A percentile compares a stretch with the other conserved stretches of the same genome.
phyloP scores from a whole-genome alignment of 495 filamentous ascomycete genomes.

The Daldinia concentrica region DNA sequence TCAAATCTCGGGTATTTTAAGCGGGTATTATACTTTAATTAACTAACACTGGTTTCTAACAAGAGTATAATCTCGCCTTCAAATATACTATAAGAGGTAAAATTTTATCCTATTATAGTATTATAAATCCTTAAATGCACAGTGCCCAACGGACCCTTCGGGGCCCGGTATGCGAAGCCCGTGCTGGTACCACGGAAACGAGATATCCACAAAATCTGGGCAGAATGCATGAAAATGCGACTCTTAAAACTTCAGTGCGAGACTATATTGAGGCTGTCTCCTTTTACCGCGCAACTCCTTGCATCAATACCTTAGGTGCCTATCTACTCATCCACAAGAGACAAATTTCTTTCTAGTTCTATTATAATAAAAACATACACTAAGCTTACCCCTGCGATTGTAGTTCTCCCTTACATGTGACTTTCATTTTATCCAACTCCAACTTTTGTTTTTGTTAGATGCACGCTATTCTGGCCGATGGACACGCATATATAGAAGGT shows the following conservation, averaged over 20 bases:
- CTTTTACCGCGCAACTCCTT: not conserved
- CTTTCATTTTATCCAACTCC: no score
- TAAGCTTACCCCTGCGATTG: no score
- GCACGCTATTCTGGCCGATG: no score
- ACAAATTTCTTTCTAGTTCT: not conserved
- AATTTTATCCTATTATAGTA: not conserved
- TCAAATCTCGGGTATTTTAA: not conserved
- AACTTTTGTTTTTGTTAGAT: no score
- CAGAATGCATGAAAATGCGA: not conserved
- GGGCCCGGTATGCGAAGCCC: not conserved
- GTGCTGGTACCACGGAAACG: not conserved
- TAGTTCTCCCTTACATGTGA: no score
- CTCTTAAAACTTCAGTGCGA: not conserved
- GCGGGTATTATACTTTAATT: not conserved
- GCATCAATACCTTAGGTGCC: not conserved
- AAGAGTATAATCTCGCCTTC: not conserved
- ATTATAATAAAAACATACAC: no score
- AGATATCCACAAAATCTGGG: not conserved
- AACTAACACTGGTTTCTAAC: not conserved
- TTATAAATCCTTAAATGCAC: not conserved
- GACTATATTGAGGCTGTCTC: not conserved
- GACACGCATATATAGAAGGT: no score
- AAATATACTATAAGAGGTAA: not conserved
- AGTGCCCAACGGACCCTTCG: not conserved
- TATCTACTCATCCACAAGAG: not conserved